Evolutionary conservation across 1,284 basidiomycete species (phyloP).

Genomic region (Stygiomarasmius scandens): DNA sequence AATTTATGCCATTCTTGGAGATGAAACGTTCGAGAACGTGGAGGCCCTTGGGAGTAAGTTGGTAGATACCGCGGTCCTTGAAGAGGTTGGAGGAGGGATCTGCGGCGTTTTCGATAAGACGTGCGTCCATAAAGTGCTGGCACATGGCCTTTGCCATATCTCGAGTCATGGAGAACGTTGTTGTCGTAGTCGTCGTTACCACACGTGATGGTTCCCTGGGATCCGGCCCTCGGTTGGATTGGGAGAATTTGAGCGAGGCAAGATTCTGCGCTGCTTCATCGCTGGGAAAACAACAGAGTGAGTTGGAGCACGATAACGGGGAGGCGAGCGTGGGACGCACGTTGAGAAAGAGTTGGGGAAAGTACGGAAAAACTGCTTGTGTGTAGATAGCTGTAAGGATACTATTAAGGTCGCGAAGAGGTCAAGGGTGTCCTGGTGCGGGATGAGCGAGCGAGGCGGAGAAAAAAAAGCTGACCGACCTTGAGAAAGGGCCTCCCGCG

Average conservation of each 20-base stretch:
- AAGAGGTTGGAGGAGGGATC: slow-evolving; percentile 88
- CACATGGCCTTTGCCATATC: slow-evolving; percentile 99
- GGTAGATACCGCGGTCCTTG: slow-evolving; percentile 97
- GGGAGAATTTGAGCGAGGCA: slow-evolving; percentile 96
- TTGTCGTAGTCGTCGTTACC: slow-evolving; percentile 98
- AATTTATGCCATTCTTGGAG: slow-evolving; percentile 97
- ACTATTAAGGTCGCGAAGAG: slow-evolving; percentile 97
- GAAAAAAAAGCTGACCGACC: slow-evolving; percentile 44
- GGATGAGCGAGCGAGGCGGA: slow-evolving; percentile 10
- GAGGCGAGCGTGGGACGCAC: slow-evolving; percentile 47
- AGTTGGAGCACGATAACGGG: slow-evolving; percentile 19
- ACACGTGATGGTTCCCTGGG: slow-evolving; percentile 96
- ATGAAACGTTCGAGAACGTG: slow-evolving; percentile 99
- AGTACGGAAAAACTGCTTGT: slow-evolving; percentile 95
- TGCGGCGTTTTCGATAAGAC: slow-evolving; percentile 94
- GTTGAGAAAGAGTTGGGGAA: slow-evolving; percentile 96
- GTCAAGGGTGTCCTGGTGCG: slow-evolving; percentile 91
- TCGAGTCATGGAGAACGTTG: slow-evolving; percentile 98
- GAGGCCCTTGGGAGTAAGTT: slow-evolving; percentile 95
- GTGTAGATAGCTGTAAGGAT: slow-evolving; percentile 85
- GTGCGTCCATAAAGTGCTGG: slow-evolving; percentile 99
- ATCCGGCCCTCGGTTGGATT: slow-evolving; percentile 97
- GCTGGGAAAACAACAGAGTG: slow-evolving; percentile 42
- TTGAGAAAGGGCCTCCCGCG: slow-evolving; percentile 93
- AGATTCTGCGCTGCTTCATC: slow-evolving; percentile 96